Percentiles rank a stretch among this genome's conserved stretches.
These are phyloP conservation scores for Podaxis sp. DNA, from an alignment of 768 basidiomycete genomes.

Conservation along the genomic window DNA sequence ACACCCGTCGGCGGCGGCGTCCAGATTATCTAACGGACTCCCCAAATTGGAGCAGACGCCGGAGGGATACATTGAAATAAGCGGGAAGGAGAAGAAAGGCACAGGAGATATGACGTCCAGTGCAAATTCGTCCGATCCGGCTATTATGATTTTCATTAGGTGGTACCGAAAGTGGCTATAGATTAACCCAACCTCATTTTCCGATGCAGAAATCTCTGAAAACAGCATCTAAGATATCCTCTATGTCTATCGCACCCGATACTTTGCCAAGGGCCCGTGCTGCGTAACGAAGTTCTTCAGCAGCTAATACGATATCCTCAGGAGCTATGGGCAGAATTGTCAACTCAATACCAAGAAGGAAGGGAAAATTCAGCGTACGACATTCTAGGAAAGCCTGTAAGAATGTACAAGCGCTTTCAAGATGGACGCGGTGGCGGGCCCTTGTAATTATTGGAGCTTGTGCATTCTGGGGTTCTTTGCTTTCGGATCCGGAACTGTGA, in stretches of 20 bases:
- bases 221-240: constrained; percentile 80
- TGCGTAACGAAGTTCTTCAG: constrained; percentile 88
- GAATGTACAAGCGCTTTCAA: constrained; percentile 62
- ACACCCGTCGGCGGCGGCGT: neutral
- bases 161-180: neutral
- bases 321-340: constrained; percentile 34
- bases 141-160: neutral
- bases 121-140: neutral
- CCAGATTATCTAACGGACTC: neutral
- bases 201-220: constrained; percentile 91
- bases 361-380: constrained; percentile 10
- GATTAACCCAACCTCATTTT: constrained; percentile 42
- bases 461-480: constrained; percentile 14
- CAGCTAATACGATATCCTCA: constrained; percentile 76
- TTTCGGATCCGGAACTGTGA: neutral
- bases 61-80: neutral
- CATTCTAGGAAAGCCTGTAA: constrained; percentile 58
- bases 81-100: neutral
- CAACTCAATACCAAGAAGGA: neutral
- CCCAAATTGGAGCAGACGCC: neutral
- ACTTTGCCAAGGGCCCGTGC: constrained; percentile 80
- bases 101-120: neutral
- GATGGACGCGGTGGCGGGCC: constrained; percentile 73
- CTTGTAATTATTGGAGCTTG: constrained; percentile 72
- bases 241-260: constrained; percentile 77